Conservation (phyloP, 306 rosid genomes). For the Ormosia semicastrata region DNA sequence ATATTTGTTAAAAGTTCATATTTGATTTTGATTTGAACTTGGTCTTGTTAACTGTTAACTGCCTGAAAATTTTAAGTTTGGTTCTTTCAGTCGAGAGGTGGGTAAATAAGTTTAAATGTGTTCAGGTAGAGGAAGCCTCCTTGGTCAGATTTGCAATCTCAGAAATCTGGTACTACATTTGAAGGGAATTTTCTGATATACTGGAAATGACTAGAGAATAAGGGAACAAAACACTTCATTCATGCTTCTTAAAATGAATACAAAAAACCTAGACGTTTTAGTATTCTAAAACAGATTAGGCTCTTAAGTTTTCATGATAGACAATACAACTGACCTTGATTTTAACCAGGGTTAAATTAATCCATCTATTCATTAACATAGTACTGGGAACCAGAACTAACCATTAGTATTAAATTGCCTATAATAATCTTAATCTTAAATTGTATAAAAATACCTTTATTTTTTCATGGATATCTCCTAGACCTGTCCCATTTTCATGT, state of each 20-base stretch:
- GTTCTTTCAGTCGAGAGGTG: too few species aligned
- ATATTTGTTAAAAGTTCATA: background rate
- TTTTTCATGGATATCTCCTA: background rate
- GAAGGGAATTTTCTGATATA: too few species aligned
- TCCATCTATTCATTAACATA: background rate
- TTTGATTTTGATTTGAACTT: background rate
- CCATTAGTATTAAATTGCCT: too few species aligned
- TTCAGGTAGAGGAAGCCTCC: too few species aligned
- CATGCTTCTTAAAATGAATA: background rate
- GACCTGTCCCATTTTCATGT: background rate
- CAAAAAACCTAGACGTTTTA: background rate
- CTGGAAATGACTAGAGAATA: too few species aligned
- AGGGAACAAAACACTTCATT: background rate
- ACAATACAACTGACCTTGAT: background rate
- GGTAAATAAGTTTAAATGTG: too few species aligned
- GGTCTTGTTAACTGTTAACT: background rate
- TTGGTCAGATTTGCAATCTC: too few species aligned
- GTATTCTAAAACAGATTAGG: background rate
- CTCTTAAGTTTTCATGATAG: background rate
- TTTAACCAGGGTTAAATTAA: background rate
- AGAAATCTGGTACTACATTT: too few species aligned
- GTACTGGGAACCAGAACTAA: too few species aligned
- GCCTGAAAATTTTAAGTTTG: background rate
- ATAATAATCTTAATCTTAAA: background rate
- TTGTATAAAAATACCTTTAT: background rate